These are phyloP conservation scores for Globisporangium parvum DNA, from an alignment of 352 stramenopile genomes.

Conservation along the genomic window DNA sequence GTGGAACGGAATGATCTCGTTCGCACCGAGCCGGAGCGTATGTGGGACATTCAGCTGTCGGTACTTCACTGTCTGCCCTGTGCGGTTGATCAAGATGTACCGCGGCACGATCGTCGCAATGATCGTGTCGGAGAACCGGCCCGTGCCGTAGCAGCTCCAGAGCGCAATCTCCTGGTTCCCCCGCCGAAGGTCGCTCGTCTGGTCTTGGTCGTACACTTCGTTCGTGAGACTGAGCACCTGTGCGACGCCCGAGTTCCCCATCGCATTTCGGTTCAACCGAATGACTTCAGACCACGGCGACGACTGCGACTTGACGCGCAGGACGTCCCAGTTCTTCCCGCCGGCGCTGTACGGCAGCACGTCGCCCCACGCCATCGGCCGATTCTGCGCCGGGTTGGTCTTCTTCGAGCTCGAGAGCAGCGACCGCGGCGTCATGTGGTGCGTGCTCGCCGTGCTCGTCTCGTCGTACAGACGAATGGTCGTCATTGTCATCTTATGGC, in stretches of 20 bases:
- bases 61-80: slow-evolving; percentile 79
- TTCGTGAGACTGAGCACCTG: slow-evolving; percentile 84
- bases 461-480: slow-evolving; percentile 87
- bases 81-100: slow-evolving; percentile 88
- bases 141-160: slow-evolving; percentile 82
- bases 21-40: slow-evolving; percentile 60
- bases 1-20: slow-evolving; percentile 82
- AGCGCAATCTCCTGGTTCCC: slow-evolving; percentile 76
- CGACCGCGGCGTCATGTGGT: slow-evolving; percentile 75
- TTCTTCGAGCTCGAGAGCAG: slow-evolving; percentile 67
- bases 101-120: slow-evolving; percentile 80
- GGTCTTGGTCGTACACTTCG: slow-evolving; percentile 47
- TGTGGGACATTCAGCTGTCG: slow-evolving; percentile 70
- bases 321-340: slow-evolving; percentile 78
- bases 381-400: slow-evolving; percentile 73
- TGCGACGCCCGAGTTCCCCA: slow-evolving; percentile 84
- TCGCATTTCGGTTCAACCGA: slow-evolving; percentile 81
- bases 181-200: slow-evolving; percentile 55
- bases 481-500: slow-evolving; percentile 83
- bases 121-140: slow-evolving; percentile 81
- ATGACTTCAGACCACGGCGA: slow-evolving; percentile 84
- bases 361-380: slow-evolving; percentile 73
- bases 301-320: slow-evolving; percentile 67
- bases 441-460: slow-evolving; percentile 73
- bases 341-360: slow-evolving; percentile 69